Conservation (phyloP, 176 grass and related monocot species). For the Coix lacrymajobi region DNA sequence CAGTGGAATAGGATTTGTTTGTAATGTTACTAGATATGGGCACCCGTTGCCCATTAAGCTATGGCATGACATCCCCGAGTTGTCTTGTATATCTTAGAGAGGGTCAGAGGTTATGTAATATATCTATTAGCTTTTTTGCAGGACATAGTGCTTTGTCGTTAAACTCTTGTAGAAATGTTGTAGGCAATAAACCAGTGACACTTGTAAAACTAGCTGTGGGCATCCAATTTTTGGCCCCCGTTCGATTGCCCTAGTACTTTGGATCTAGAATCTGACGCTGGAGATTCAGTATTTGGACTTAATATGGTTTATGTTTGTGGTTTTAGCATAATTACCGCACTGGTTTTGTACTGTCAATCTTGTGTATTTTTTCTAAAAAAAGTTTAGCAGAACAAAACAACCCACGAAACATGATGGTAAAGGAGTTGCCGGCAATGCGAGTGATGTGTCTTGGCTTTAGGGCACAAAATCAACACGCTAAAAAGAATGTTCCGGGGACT, state of each 20-base stretch:
- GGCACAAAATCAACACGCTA: not conserved
- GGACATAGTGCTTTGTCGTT: constrained; percentile 8
- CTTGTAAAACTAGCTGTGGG: constrained; percentile 15
- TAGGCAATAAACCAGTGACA: constrained; percentile 34
- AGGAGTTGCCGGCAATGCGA: not conserved
- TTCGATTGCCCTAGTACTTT: not conserved
- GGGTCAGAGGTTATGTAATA: constrained; percentile 24
- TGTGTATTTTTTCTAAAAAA: not conserved
- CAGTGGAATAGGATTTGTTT: constrained; percentile 56
- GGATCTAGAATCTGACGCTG: constrained; percentile 2
- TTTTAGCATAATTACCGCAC: not conserved
- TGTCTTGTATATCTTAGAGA: not conserved
- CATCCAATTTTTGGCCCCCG: not conserved
- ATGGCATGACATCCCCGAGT: not conserved
- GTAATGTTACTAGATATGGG: constrained; percentile 39
- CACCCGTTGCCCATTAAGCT: constrained; percentile 18
- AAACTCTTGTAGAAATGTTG: constrained; percentile 28
- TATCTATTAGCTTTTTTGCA: constrained; percentile 40
- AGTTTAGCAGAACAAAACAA: not conserved
- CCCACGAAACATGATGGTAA: not conserved
- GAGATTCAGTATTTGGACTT: not conserved
- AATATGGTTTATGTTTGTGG: not conserved
- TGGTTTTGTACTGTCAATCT: not conserved
- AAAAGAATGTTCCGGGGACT: not conserved
- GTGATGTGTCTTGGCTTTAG: not conserved